Base-by-base conservation (phyloP, 441 rosid genomes). In the Gossypium aridum region DNA sequence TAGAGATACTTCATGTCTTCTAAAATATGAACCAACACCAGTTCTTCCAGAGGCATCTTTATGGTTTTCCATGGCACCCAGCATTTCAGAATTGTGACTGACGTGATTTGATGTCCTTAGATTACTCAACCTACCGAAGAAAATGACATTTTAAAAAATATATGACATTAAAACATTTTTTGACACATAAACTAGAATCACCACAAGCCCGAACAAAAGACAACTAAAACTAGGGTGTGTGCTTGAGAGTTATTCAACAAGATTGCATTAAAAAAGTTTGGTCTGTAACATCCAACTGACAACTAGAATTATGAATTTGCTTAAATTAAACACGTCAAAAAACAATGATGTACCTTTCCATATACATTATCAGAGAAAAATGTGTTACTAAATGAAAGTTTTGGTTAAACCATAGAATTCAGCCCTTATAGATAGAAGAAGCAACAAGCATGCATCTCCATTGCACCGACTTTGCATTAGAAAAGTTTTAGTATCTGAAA, bases 11-110 rank as follows among this genome's bases (percentile, higher is more conserved):
- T 93, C 99, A 86, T 89, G 91, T 66, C 88, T 85, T 78, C 87
- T 86, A 81, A 92, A 96, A 85, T 87, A 93, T 49, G 99, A 93
- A 82, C 90, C 79, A 68, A 96, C 97, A 79, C 91, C 91, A 60
- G 82, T 77, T 82, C 84, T 88, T 62, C 82, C 85, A 73, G 73
- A 89, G 70, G 82, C 56, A 37, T 70, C 89, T 73, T 81, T 88
- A 70, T 78, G 77, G 79, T 75, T 87, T 78, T 53, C 82, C 49
- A 64, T 74, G 60, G 76, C 82, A 72, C 71, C 81, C 13, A 72
- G 73, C 60, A 37, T 76, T 73, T 76, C 78, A 76, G 82, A 79
- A 71, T 66, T 71, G 71, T 73, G 80, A 82, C 77, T 82, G 77
- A 65, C 62, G 20, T 25, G 85, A 53, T 71, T 69, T 45, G 88